These are phyloP conservation scores for Penicillium maclennaniae DNA, from an alignment of 495 filamentous ascomycete genomes.

Conservation along the genomic window DNA sequence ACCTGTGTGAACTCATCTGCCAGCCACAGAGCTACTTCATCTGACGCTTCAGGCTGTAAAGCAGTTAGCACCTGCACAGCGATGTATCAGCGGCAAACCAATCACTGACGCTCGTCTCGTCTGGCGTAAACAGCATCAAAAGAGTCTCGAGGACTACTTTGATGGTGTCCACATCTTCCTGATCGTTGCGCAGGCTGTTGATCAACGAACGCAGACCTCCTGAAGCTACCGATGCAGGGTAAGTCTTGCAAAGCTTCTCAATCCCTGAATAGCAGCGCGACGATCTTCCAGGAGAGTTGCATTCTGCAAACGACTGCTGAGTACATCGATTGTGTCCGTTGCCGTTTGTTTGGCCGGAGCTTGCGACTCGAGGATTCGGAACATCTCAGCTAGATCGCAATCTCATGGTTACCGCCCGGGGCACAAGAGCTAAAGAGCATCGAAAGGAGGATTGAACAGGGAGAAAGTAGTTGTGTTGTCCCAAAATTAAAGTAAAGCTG, in stretches of 20 bases:
- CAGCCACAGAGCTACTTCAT: conserved; percentile 94
- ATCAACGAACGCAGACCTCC: conserved; percentile 85
- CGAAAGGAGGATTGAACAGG: conserved; percentile 13
- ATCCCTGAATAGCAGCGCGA: conserved; percentile 83
- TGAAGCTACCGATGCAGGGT: conserved; percentile 93
- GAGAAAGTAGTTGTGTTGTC: conserved; percentile 1
- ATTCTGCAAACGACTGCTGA: conserved; percentile 79
- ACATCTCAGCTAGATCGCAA: conserved; percentile 57
- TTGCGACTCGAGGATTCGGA: conserved; percentile 78
- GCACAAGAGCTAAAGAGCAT: conserved; percentile 30
- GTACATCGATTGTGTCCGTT: conserved; percentile 83
- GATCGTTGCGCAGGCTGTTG: conserved; percentile 76
- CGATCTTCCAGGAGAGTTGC: conserved; percentile 92
- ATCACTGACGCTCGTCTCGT: conserved; percentile 61
- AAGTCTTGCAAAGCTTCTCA: conserved; percentile 92
- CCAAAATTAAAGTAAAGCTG: conserved; percentile 23
- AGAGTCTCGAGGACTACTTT: conserved; percentile 93
- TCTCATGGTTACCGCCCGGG: conserved; percentile 46
- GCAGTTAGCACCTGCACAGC: conserved; percentile 22
- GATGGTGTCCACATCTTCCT: conserved; percentile 93
- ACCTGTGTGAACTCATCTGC: conserved; percentile 98
- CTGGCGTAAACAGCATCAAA: conserved; percentile 82
- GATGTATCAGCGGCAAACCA: not conserved
- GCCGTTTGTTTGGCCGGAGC: conserved; percentile 95
- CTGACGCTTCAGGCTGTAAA: conserved; percentile 81